Percentiles rank a stretch among this genome's conserved stretches.
These are phyloP conservation scores for Globisporangium okanoganense DNA, from an alignment of 352 stramenopile species.

Conservation along the genomic window DNA sequence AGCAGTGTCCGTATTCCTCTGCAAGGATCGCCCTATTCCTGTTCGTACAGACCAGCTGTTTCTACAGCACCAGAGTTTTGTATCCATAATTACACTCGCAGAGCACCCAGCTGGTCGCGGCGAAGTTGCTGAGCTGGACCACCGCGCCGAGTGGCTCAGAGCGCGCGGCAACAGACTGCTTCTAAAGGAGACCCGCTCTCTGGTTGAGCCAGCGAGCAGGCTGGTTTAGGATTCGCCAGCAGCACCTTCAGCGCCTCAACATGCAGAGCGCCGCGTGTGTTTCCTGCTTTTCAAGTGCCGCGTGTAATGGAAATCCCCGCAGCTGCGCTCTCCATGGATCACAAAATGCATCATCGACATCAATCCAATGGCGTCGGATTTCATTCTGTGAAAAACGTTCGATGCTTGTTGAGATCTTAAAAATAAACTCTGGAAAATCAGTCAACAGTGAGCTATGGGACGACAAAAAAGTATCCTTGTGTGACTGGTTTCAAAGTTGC, in stretches of 20 bases:
- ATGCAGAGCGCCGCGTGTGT: no score
- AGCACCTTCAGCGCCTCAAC: no score
- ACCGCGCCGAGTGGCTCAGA: no score
- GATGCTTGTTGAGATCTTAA: background rate
- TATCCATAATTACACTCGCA: constrained; percentile 9
- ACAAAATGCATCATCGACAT: no score
- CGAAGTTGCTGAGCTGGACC: no score
- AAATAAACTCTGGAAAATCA: background rate
- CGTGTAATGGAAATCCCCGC: no score
- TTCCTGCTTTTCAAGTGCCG: no score
- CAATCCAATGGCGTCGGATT: no score
- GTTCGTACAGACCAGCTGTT: constrained; percentile 6
- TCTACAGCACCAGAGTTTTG: background rate
- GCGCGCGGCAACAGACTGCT: constrained; percentile 7
- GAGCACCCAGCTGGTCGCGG: constrained; percentile 4
- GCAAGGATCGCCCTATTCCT: background rate
- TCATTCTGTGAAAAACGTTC: background rate
- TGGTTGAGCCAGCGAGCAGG: no score
- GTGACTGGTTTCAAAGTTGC: background rate
- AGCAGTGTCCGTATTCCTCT: constrained; percentile 7
- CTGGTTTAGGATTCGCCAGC: no score
- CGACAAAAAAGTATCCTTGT: background rate
- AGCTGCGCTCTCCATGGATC: no score
- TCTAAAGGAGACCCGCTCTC: no score
- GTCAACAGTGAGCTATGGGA: background rate